Percentiles rank a stretch among this genome's conserved stretches.
Evolutionary conservation across 139 green algal species (phyloP).

Genomic region (Asterochloris sp.): DNA sequence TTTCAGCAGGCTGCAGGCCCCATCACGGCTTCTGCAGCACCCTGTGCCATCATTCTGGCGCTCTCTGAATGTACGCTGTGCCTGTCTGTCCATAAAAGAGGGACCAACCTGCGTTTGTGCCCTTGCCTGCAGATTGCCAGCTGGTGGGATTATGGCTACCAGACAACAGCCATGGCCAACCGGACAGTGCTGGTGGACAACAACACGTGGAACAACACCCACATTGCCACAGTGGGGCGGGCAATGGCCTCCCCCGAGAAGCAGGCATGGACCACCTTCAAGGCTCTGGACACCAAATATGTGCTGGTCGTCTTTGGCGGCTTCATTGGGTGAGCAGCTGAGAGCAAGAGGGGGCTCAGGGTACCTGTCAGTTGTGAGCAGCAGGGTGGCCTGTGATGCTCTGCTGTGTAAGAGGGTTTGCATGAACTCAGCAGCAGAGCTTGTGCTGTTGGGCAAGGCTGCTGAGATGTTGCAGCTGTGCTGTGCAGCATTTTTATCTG

Average conservation of each 20-base stretch:
- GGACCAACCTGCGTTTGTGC: neutral
- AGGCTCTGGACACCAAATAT: conserved; percentile 88
- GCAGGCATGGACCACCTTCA: conserved; percentile 76
- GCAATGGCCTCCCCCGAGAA: conserved; percentile 76
- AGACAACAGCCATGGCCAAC: conserved; percentile 92
- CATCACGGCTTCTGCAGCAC: too few species aligned
- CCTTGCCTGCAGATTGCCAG: conserved; percentile 29
- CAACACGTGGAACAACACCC: conserved; percentile 97
- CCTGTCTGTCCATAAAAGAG: neutral
- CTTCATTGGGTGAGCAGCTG: conserved; percentile 52
- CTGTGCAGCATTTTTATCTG: too few species aligned
- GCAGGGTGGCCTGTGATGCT: neutral
- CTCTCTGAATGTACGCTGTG: neutral
- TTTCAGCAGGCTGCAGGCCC: too few species aligned
- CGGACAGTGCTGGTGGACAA: conserved; percentile 92
- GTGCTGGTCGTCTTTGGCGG: conserved; percentile 96
- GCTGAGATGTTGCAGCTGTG: too few species aligned
- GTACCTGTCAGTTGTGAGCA: too few species aligned
- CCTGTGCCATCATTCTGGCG: too few species aligned
- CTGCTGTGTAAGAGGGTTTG: neutral
- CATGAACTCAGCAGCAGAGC: too few species aligned
- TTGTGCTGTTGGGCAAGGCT: too few species aligned
- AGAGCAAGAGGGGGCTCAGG: too few species aligned
- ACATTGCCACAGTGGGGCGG: conserved; percentile 89
- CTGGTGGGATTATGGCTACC: conserved; percentile 96